phyloP scores from a whole-genome alignment of 495 filamentous ascomycete genomes.

The Trichoderma reesei region DNA sequence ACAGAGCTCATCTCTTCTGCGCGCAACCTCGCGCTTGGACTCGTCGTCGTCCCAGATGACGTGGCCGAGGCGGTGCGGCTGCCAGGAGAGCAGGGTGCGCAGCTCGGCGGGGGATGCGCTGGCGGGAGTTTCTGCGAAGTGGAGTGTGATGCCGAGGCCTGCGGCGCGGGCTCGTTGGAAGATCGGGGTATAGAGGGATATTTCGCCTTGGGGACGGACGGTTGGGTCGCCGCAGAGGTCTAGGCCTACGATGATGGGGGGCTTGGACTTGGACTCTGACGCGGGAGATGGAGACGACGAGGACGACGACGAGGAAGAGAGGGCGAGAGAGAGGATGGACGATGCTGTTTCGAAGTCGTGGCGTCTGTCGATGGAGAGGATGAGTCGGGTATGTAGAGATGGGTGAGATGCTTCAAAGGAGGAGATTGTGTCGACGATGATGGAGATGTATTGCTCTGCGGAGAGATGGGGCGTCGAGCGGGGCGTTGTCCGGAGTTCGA shows the following conservation, averaged over 20 bases:
- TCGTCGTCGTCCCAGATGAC: slow-evolving; percentile 60
- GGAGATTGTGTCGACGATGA: slow-evolving; percentile 50
- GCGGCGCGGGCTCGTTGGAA: slow-evolving; percentile 45
- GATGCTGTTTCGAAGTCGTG: slow-evolving; percentile 46
- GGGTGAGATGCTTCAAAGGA: slow-evolving; percentile 28
- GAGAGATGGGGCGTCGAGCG: slow-evolving; percentile 49
- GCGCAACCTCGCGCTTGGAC: slow-evolving; percentile 46
- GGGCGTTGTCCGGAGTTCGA: slow-evolving; percentile 77
- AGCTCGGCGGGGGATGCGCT: slow-evolving; percentile 50
- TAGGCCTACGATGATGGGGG: slow-evolving; percentile 57
- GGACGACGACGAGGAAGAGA: slow-evolving; percentile 15
- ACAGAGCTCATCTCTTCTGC: slow-evolving; percentile 35
- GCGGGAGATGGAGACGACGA: too few relatives aligned
- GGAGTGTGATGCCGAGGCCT: slow-evolving; percentile 57
- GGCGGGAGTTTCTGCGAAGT: slow-evolving; percentile 61
- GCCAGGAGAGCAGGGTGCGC: slow-evolving; percentile 48
- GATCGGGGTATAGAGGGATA: slow-evolving; percentile 44
- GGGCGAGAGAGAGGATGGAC: slow-evolving; percentile 53
- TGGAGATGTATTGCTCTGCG: slow-evolving; percentile 53
- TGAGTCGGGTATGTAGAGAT: slow-evolving; percentile 49
- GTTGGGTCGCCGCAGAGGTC: slow-evolving; percentile 75
- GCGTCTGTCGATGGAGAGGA: slow-evolving; percentile 67
- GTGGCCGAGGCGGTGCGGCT: slow-evolving; percentile 66
- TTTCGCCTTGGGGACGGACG: slow-evolving; percentile 34
- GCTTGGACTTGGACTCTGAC: too few relatives aligned